Evolutionary conservation across 345 rosid genomes (phyloP).

Genomic region (Alliaria petiolata): DNA sequence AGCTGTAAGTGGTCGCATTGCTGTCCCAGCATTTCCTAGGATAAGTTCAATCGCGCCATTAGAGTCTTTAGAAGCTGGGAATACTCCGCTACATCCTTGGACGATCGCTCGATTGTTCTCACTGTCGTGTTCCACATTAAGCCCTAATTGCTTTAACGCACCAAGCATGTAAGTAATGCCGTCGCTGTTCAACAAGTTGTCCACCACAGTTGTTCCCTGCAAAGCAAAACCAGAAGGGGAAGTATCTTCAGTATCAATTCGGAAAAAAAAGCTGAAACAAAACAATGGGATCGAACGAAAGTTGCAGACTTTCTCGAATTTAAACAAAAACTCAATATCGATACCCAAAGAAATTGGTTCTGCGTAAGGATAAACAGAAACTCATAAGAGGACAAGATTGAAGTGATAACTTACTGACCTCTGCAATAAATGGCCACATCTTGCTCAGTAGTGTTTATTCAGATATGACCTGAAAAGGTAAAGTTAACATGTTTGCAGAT

Average conservation of each 20-base stretch:
- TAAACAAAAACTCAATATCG: too few species aligned
- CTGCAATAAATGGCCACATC: too few species aligned
- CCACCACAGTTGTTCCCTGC: constrained; percentile 80
- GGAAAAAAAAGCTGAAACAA: background rate
- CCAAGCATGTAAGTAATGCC: constrained; percentile 76
- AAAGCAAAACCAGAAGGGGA: background rate
- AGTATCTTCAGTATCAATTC: background rate
- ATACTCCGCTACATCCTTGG: constrained; percentile 70
- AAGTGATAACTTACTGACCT: constrained; percentile 47
- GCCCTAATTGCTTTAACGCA: constrained; percentile 63
- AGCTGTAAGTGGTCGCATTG: constrained; percentile 85
- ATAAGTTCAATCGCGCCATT: constrained; percentile 54
- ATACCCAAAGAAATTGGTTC: background rate
- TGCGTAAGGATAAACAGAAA: too few species aligned
- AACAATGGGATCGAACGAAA: background rate
- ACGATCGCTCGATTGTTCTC: constrained; percentile 46
- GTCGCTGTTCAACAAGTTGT: constrained; percentile 75
- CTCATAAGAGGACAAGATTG: too few species aligned
- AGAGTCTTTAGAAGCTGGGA: constrained; percentile 53
- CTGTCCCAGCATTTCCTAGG: constrained; percentile 87
- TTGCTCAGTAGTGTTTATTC: too few species aligned
- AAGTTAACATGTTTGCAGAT: too few species aligned
- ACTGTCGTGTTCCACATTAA: constrained; percentile 50
- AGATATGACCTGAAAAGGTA: too few species aligned
- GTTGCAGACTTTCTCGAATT: background rate